Conservation (phyloP, 345 rosid species). For the Eutrema japonicum region DNA sequence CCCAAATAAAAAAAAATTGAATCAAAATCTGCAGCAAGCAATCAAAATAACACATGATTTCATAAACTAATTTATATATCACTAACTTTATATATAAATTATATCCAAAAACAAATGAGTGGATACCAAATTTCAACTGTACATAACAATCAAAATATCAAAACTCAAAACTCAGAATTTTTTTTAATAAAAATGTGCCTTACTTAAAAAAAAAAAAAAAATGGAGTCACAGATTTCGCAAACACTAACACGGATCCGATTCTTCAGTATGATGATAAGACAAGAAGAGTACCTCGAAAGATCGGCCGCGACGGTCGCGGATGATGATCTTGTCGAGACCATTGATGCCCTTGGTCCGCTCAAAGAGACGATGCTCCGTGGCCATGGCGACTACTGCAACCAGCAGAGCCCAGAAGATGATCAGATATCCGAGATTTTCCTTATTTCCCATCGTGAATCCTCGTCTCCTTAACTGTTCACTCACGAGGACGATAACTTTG, state of each 20-base stretch:
- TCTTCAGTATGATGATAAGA: not conserved
- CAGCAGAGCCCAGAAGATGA: conserved; percentile 33
- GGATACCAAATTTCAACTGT: not conserved
- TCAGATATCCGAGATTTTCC: conserved; percentile 14
- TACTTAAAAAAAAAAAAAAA: too few species aligned
- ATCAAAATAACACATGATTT: too few species aligned
- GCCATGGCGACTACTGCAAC: conserved; percentile 32
- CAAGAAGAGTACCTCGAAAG: conserved; percentile 67
- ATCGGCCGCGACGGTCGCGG: conserved; percentile 59
- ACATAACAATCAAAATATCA: not conserved
- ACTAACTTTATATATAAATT: not conserved
- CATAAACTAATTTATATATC: too few species aligned
- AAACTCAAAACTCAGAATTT: not conserved
- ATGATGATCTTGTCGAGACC: conserved; percentile 79
- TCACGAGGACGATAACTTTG: not conserved
- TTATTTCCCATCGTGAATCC: conserved; percentile 16
- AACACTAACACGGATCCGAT: not conserved
- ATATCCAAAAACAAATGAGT: not conserved
- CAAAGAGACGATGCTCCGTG: conserved; percentile 34
- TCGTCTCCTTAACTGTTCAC: not conserved
- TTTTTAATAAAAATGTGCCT: too few species aligned
- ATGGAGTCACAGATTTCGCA: not conserved
- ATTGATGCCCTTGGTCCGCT: conserved; percentile 64
- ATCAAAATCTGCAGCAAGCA: not conserved
- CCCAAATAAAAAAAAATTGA: not conserved